Conservation (phyloP, 176 grass and related monocot genomes). For the Triticum turgidum region DNA sequence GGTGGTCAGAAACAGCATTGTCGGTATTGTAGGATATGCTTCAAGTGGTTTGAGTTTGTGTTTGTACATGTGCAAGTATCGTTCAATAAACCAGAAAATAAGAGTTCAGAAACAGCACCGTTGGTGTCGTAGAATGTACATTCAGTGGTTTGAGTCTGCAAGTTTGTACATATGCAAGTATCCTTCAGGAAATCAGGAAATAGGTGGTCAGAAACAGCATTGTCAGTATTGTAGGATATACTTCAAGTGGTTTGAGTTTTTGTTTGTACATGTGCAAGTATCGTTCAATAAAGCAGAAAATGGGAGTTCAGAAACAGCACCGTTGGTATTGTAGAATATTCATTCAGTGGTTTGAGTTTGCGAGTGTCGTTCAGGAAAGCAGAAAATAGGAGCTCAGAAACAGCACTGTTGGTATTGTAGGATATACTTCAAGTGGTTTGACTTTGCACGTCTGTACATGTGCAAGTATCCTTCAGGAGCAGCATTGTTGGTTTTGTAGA, state of each 20-base stretch:
- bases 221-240: neutral
- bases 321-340: neutral
- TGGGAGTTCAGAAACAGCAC: neutral
- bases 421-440: neutral
- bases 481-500: neutral
- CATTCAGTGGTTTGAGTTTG: neutral
- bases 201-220: neutral
- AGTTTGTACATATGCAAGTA: no score
- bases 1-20: neutral
- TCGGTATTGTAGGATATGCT: neutral
- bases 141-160: neutral
- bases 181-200: neutral
- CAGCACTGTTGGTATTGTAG: neutral
- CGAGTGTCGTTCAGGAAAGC: neutral
- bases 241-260: neutral
- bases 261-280: no score
- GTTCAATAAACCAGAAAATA: neutral
- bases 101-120: neutral
- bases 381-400: neutral
- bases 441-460: no score
- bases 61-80: no score
- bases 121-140: neutral
- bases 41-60: neutral
- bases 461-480: neutral
- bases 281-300: neutral